Base-by-base conservation (phyloP, 495 filamentous ascomycete genomes). In the Daldinia decipiens region DNA sequence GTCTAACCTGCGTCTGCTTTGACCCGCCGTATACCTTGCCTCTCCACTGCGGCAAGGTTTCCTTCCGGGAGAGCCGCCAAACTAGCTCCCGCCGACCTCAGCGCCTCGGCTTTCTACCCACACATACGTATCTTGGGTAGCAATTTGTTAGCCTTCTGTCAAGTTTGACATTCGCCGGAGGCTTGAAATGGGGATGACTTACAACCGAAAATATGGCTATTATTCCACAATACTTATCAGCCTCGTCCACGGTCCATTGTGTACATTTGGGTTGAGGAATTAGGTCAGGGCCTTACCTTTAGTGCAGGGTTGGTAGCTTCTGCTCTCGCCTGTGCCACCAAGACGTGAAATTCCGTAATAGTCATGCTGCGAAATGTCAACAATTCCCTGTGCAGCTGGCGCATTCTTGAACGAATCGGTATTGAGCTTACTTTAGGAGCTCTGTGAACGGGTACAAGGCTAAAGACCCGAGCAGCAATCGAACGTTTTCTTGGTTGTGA, bases 151-250 rank as follows among this genome's bases (percentile, higher is more conserved):
- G 65, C 58, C 32, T 61, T 24, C 54, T n/a, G 24, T 47, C 39
- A 13, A 12, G 39, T 6, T 31, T 34, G 27, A 19, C 9, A 12
- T 38, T 62, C 55, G 31, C n/a, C n/a, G 12, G 40, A 51, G 53
- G n/a, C 5, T 56, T 54, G 39, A 36, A 31, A 36, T 15, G 4
- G 40, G 36, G 29, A 62, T 36, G n/a, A 85, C 90, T 80, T 77
- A 93, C 89, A 93, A 76, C 45, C 90, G 91, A 66, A 93, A 93
- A 76, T 94, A 94, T 62, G 91, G 87, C 82, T 87, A 62, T 57
- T 56, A 62, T 39, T 51, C 47, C 59, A 45, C 53, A 66, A 54
- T 45, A 63, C 38, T 64, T 60, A 53, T 77, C 51, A 77, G 75
- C 62, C 60, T 65, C 26, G 40, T 47, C 29, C 29, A 59, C n/a